A percentile compares a stretch with the other conserved stretches of the same genome.
Conservation (phyloP, 805 yeast genomes). For the Zygoascus tannicola region DNA sequence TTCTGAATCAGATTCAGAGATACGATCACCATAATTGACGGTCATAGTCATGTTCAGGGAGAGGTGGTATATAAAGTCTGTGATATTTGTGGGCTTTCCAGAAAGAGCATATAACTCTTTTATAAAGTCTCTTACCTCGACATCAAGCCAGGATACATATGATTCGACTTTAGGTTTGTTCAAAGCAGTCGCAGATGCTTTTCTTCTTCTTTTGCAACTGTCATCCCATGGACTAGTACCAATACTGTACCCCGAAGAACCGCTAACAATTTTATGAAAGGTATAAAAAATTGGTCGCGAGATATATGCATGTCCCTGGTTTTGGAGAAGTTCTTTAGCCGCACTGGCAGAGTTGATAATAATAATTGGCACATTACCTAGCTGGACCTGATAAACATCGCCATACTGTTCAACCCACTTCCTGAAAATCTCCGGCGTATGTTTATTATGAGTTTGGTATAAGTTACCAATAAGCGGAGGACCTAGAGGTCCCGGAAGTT, state of each 20-base stretch:
- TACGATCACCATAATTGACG: constrained; percentile 32
- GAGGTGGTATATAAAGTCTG: constrained; percentile 1
- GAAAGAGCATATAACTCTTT: neutral
- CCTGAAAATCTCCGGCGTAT: constrained; percentile 17
- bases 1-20: constrained; percentile 24
- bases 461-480: constrained; percentile 5
- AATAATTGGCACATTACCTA: constrained; percentile 48
- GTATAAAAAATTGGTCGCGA: constrained; percentile 61
- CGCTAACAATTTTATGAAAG: constrained; percentile 54
- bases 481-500: constrained; percentile 4
- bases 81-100: neutral
- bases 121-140: constrained; percentile 28
- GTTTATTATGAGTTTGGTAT: constrained; percentile 19
- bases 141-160: constrained; percentile 28
- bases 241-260: constrained; percentile 32
- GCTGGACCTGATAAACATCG: constrained; percentile 49
- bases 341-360: constrained; percentile 60
- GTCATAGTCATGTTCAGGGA: constrained; percentile 32
- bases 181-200: constrained; percentile 33
- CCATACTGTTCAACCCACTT: constrained; percentile 35
- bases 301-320: constrained; percentile 38
- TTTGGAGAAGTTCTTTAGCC: constrained; percentile 30
- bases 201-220: constrained; percentile 28
- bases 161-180: constrained; percentile 30
- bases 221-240: constrained; percentile 36